Evolutionary conservation across 2,329 filamentous ascomycete genomes (phyloP), one percentile per base, ranked within the genome.

Genomic region (Penicillium hordei): DNA sequence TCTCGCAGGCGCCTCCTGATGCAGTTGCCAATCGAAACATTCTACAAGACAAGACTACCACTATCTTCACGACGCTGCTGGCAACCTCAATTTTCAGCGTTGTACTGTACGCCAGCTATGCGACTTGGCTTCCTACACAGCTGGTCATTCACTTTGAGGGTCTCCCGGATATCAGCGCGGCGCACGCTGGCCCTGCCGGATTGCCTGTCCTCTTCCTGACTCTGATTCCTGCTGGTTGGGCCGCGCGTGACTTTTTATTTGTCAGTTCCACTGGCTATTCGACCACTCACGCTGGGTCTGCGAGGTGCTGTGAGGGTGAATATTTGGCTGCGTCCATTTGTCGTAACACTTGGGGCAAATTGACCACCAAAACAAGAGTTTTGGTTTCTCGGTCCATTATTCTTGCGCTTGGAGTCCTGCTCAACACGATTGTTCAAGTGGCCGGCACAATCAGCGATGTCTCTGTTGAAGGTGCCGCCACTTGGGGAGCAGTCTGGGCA

Each of bases 401-500:
- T 8, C 70, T 86, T 43, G 78, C 78, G 0, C 63, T 68, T 1
- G 75, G 82, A 58, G 68, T 79, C 12, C 70, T 81, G 9, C 66
- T 76, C n/a, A 83, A 84, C 66, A 84, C 82, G 0, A 86, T 88
- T 57, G 76, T 92, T 40, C 84, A 89, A 68, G 84, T 86, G 25
- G 83, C 81, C 46, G 79, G 86, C 54, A 89, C 86, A 0, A 77
- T 97, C 21, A 80, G 85, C 44, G 89, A 90, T 5, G 85, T 91
- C 12, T 89, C 93, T 67, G 61, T 84, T 4, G 66, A 79, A 0
- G 93, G 93, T 12, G 90, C 92, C 1, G 76, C 81, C 3, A 84
- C 83, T 0, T 97, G 92, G 81, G 86, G 89, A 2, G 79, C 79
- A 23, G 79, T 93, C 36, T 97, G 91, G 91, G 84, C 84, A n/a